Base-by-base conservation (phyloP, 1,284 basidiomycete species). In the Moniliophthora roreri region DNA sequence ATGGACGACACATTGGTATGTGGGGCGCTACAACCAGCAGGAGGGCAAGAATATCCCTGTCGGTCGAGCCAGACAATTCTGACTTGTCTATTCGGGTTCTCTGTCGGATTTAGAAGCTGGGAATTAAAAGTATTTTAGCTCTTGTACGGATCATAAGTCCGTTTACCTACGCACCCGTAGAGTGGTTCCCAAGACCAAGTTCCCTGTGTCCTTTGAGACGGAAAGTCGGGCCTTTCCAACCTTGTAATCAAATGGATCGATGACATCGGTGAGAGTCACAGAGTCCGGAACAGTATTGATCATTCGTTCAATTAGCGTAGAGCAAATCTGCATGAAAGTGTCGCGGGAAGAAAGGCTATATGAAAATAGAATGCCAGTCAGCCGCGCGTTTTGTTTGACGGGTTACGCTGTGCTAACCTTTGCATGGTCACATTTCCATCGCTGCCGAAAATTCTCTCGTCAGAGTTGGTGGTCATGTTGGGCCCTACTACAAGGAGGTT, bases 361-460 rank as follows among this genome's bases (percentile, higher is more conserved):
- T 7, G 21, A 42, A n/a, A 15, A n/a, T 35, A 6, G 16, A 4
- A 8, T 16, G 26, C 0, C 21, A 21, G 21, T 37, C 16, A 20
- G n/a, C 15, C 18, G 7, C 4, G 15, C 6, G 18, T n/a, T n/a
- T n/a, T n/a, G n/a, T n/a, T n/a, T n/a, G n/a, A 9, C 7, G 16
- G 13, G 20, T 13, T 2, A 9, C 16, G n/a, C 7, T 37, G 18
- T 32, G 24, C 4, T 26, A n/a, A 68, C 66, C 66, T 65, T 18
- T 60, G 54, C 63, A 74, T 69, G 5, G 74, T 76, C n/a, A 55
- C 61, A 52, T 74, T 74, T 6, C 62, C 63, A 57, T 76, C 74
- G 28, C 61, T 63, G 23, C 61, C 54, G 51, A 75, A 75, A 3
- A 74, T 64, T 5, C 67, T 65, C 16, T 68, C 56, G 57, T 76